Percentiles rank a stretch among this genome's conserved stretches.
Conservation (phyloP, 75 land plant species). For the Azolla pinnata region DNA sequence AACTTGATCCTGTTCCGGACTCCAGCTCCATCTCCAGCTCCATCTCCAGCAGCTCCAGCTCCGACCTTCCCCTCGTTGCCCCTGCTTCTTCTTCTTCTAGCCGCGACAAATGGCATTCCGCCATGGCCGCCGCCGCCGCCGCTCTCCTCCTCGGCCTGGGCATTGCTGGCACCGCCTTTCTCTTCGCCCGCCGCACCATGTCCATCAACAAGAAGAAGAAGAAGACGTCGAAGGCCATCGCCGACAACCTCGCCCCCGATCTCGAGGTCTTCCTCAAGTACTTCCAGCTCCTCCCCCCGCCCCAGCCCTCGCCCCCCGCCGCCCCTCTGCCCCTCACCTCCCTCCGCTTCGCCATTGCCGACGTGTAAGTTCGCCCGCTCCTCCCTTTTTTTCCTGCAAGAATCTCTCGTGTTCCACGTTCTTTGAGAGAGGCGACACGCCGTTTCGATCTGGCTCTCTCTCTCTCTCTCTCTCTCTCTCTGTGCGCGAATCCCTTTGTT, state of each 20-base stretch:
- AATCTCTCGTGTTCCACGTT: no score
- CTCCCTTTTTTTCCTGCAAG: no score
- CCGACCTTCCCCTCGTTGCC: background rate
- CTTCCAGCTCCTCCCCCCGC: constrained; percentile 64
- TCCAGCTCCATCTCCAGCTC: background rate
- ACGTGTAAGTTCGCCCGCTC: constrained; percentile 62
- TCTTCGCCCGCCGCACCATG: constrained; percentile 30
- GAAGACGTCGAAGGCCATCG: no score
- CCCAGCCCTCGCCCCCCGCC: constrained; percentile 80
- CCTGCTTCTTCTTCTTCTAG: background rate
- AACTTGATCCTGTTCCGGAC: no score
- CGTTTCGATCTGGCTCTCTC: no score
- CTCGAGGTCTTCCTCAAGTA: constrained; percentile 73
- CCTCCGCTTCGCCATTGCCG: constrained; percentile 67
- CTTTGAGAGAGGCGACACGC: no score
- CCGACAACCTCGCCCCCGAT: no score
- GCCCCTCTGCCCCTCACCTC: constrained; percentile 59
- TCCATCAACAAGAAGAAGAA: constrained; percentile 21
- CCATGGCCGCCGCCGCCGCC: constrained; percentile 5
- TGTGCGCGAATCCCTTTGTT: no score
- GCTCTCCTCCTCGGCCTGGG: constrained; percentile 50
- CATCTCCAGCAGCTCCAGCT: background rate
- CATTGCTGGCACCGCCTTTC: constrained; percentile 52
- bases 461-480: no score
- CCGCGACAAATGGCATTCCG: background rate